Conservation (phyloP, 139 green algal species). For the Volvox reticuliferus region DNA sequence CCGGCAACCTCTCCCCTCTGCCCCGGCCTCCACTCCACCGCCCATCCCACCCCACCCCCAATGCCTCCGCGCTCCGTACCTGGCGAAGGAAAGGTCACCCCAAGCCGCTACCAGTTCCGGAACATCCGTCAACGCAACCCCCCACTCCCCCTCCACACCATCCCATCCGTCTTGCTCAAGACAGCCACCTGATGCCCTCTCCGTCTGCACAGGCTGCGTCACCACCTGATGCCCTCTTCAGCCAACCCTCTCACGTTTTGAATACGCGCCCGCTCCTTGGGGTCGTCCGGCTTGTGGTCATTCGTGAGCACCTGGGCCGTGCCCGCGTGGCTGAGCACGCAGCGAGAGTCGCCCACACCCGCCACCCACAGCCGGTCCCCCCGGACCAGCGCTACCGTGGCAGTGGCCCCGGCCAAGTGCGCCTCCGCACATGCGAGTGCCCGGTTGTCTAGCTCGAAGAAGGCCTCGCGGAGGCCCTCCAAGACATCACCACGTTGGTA, state of each 20-base stretch:
- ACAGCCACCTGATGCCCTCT: too few relatives aligned
- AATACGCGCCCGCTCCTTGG: constrained; percentile 41
- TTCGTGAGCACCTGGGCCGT: constrained; percentile 46
- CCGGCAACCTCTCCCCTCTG: too few relatives aligned
- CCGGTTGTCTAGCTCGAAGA: constrained; percentile 47
- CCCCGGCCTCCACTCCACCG: too few relatives aligned
- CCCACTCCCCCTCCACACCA: too few relatives aligned
- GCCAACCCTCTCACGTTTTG: constrained; percentile 31
- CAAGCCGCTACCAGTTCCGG: too few relatives aligned
- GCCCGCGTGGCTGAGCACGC: constrained; percentile 43
- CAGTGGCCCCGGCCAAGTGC: constrained; percentile 39
- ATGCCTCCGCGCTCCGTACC: too few relatives aligned
- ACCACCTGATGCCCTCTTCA: background rate
- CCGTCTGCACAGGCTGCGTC: too few relatives aligned
- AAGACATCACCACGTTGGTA: constrained; percentile 19
- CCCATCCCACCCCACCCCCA: too few relatives aligned
- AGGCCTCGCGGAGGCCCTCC: constrained; percentile 45
- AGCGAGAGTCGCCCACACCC: constrained; percentile 55
- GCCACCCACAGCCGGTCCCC: constrained; percentile 50
- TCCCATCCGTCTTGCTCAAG: too few relatives aligned
- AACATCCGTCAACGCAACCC: too few relatives aligned
- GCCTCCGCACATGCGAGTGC: constrained; percentile 21
- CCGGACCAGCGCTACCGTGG: constrained; percentile 51
- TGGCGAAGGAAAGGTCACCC: too few relatives aligned
- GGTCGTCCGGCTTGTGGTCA: constrained; percentile 51